These are phyloP conservation scores for Venturia nashicola DNA, from an alignment of 2,329 filamentous ascomycete genomes.

Conservation along the genomic window DNA sequence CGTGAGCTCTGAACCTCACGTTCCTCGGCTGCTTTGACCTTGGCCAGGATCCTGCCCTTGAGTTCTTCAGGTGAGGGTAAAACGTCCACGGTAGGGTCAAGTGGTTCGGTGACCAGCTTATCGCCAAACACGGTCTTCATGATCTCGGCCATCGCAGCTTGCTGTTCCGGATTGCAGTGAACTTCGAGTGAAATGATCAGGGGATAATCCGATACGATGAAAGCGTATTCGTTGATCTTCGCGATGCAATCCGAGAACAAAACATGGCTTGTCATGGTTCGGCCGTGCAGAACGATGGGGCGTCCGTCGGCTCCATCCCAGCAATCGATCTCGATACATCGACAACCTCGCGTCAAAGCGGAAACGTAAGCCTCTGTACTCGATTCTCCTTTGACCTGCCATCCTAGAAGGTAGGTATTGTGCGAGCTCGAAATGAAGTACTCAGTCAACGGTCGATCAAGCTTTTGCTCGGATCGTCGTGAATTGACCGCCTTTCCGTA, in stretches of 20 bases:
- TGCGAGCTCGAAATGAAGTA: slow-evolving; percentile 98
- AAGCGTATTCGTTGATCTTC: slow-evolving; percentile 90
- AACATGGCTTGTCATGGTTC: slow-evolving; percentile 77
- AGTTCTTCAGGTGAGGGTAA: slow-evolving; percentile 81
- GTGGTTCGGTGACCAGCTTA: slow-evolving; percentile 63
- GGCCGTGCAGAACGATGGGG: slow-evolving; percentile 83
- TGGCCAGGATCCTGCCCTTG: slow-evolving; percentile 74
- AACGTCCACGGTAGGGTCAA: slow-evolving; percentile 53
- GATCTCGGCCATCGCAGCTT: slow-evolving; percentile 76
- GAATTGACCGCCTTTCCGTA: slow-evolving; percentile 32
- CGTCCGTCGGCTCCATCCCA: slow-evolving; percentile 88
- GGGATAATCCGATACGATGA: slow-evolving; percentile 74
- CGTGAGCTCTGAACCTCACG: slow-evolving; percentile 30
- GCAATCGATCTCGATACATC: slow-evolving; percentile 94
- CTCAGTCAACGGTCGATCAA: slow-evolving; percentile 82
- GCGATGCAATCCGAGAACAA: slow-evolving; percentile 85
- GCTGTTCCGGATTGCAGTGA: slow-evolving; percentile 75
- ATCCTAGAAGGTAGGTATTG: slow-evolving; percentile 90
- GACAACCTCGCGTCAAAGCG: slow-evolving; percentile 76
- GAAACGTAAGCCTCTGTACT: slow-evolving; percentile 93
- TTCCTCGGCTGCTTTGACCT: slow-evolving; percentile 73
- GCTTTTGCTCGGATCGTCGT: slow-evolving; percentile 46
- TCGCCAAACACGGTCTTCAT: slow-evolving; percentile 76
- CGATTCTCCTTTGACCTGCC: slow-evolving; percentile 79
- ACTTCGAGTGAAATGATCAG: slow-evolving; percentile 93